Conservation (phyloP, 2,329 filamentous ascomycete species). For the Aspergillus sp. region DNA sequence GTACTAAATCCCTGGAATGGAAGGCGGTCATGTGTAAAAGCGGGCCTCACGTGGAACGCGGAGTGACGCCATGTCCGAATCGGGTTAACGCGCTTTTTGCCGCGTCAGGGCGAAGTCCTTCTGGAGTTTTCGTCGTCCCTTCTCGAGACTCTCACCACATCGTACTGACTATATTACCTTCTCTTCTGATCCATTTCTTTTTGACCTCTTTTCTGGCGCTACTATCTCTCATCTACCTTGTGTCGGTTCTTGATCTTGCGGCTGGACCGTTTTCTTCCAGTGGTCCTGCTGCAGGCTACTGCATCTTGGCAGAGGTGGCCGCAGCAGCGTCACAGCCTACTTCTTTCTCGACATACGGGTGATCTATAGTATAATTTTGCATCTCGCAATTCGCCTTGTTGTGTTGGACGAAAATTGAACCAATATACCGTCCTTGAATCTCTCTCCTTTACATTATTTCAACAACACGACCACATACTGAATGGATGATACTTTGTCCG, state of each 20-base stretch:
- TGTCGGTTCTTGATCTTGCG: not conserved
- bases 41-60: not conserved
- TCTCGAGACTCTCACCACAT: not conserved
- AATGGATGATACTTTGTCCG: not conserved
- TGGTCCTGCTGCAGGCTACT: not conserved
- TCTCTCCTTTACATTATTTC: too few relatives aligned
- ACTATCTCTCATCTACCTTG: too few relatives aligned
- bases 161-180: not conserved
- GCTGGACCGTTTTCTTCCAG: not conserved
- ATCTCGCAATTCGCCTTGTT: not conserved
- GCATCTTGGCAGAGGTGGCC: constrained; percentile 7
- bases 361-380: not conserved
- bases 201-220: not conserved
- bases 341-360: not conserved
- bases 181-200: constrained; percentile 4
- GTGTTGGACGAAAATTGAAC: too few relatives aligned
- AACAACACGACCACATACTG: not conserved
- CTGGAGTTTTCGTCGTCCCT: not conserved
- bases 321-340: constrained; percentile 2
- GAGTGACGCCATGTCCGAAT: not conserved
- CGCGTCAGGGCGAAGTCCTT: not conserved
- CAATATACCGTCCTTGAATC: too few relatives aligned
- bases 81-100: not conserved
- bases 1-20: not conserved
- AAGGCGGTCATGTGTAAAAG: not conserved